Evolutionary conservation across 2,329 filamentous ascomycete species (phyloP).

Genomic region (Nothophaeocryptopus gaeumannii): DNA sequence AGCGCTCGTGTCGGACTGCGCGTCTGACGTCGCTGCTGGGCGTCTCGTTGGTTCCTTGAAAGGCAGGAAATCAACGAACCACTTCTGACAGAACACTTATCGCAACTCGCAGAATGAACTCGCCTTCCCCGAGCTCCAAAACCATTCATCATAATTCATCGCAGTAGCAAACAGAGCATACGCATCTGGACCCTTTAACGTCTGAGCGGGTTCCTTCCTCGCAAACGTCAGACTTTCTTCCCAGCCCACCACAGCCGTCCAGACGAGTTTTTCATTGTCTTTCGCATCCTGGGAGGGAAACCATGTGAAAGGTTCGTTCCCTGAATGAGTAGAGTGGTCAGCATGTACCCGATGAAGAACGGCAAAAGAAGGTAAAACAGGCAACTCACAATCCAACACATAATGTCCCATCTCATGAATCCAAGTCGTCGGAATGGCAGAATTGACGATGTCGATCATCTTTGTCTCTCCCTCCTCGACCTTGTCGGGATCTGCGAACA

Average conservation of each 20-base stretch:
- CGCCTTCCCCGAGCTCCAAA: slow-evolving; percentile 3
- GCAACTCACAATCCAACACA: background rate
- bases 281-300: too few relatives aligned
- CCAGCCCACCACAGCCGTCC: background rate
- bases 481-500: background rate
- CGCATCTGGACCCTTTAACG: background rate
- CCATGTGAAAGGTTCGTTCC: background rate
- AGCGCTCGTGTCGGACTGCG: too few relatives aligned
- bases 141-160: slow-evolving; percentile 7
- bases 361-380: background rate
- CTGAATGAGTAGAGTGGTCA: background rate
- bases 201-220: background rate
- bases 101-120: too few relatives aligned
- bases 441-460: background rate
- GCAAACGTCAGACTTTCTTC: background rate
- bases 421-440: background rate
- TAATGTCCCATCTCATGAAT: slow-evolving; percentile 4
- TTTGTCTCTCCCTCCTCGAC: too few relatives aligned
- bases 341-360: background rate
- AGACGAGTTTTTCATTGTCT: too few relatives aligned
- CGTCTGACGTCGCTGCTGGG: too few relatives aligned
- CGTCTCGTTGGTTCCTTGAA: too few relatives aligned
- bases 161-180: slow-evolving; percentile 3
- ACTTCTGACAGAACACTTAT: too few relatives aligned
- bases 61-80: too few relatives aligned